Evolutionary conservation across 306 rosid genomes (phyloP), one percentile per base, ranked within the genome.

Genomic region (Trifolium subterraneum): DNA sequence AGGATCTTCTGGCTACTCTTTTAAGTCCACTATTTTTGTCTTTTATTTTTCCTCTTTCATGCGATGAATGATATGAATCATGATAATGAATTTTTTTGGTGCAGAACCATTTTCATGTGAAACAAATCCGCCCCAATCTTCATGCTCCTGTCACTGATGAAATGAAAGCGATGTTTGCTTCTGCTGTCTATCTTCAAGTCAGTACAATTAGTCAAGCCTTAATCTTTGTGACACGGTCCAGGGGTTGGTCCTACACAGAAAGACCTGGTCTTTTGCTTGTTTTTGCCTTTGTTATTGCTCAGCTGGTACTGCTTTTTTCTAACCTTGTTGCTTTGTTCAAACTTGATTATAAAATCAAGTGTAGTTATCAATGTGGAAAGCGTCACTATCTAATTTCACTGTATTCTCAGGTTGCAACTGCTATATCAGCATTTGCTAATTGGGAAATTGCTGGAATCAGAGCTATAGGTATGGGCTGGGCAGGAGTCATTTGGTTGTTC

Each of bases 171-270:
- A 85, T 20, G 83, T 10, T 90, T 80, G 85, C 86, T 9, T 88
- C 92, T 56, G 90, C 92, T 72, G 71, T 90, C 33, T 86, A 90
- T 75, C 90, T 90, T 71, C 96, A 86, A 90, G 92, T 88, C 76
- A 90, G 96, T 48, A 81, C 81, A 68, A 90, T 90, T 38, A 86
- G 90, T 80, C 92, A 90, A 71, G 92, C 96, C 47, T 78, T 90
- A 36, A 88, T 90, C 73, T 90, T 90, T 29, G 90, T 90, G 58
- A 90, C 96, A 16, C 89, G 92, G 33, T 84, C 92, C 1, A 66
- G 89, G 73, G 86, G 90, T 13, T 90, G 96, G 92, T 90, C 96
- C 11, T 90, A 86, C 76, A 13, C 67, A 31, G 92, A 90, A 78
- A 83, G 96, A 66, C 96, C 96, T 1, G 90, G 96, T 27, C 23